Percentiles rank a stretch among this genome's conserved stretches.
phyloP scores from a whole-genome alignment of 1,284 basidiomycete species.

The Ceratobasidium sp. region DNA sequence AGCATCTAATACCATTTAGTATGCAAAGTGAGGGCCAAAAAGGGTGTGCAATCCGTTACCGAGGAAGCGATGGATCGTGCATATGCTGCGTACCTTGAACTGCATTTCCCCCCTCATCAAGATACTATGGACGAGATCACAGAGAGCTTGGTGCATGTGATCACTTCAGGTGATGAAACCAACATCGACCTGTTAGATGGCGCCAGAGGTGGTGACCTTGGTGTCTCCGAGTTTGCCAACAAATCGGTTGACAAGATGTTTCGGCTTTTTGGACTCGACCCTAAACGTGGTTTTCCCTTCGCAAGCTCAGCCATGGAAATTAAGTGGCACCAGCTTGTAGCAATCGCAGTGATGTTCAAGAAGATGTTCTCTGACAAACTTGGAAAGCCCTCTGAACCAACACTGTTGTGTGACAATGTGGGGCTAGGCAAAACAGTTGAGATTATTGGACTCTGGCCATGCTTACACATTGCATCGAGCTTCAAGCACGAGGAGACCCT shows the following conservation, averaged over 20 bases:
- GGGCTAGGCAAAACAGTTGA: constrained; percentile 16
- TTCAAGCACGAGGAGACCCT: background rate
- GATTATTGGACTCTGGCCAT: background rate
- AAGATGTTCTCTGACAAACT: background rate
- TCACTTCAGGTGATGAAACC: background rate
- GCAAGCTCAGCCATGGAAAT: background rate
- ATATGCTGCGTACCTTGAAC: background rate
- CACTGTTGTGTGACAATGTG: constrained; percentile 7
- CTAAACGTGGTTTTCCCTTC: background rate
- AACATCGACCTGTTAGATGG: background rate
- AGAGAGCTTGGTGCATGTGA: background rate
- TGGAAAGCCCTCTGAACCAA: background rate
- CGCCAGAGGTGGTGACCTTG: background rate
- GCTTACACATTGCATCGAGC: constrained; percentile 4
- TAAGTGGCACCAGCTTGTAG: constrained; percentile 24
- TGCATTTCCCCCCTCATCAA: background rate
- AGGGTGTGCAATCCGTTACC: background rate
- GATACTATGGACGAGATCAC: background rate
- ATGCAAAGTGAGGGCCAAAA: background rate
- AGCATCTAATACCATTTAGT: background rate
- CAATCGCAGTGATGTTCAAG: background rate
- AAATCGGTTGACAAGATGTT: background rate
- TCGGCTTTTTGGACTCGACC: background rate
- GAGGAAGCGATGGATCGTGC: constrained; percentile 15
- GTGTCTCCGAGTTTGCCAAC: constrained; percentile 6